These are phyloP conservation scores for Stagonosporopsis chrysanthemi DNA, from an alignment of 2,329 filamentous ascomycete species.

Conservation along the genomic window DNA sequence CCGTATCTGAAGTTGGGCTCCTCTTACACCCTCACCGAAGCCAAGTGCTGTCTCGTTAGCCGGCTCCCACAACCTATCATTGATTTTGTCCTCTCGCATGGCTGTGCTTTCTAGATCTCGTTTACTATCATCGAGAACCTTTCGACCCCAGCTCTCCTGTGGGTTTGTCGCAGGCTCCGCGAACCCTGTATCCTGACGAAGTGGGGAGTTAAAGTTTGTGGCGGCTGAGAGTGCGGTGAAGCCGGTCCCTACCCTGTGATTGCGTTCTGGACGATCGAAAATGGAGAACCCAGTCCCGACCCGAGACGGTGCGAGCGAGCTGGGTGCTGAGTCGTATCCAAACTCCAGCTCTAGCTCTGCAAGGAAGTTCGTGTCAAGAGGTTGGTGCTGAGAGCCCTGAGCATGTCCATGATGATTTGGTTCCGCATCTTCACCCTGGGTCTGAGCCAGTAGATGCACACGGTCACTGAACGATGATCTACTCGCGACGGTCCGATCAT, in stretches of 20 bases:
- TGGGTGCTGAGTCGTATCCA: conserved; percentile 35
- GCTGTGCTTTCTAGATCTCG: conserved; percentile 21
- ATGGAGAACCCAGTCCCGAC: conserved; percentile 39
- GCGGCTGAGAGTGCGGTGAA: conserved; percentile 34
- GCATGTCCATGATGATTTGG: conserved; percentile 14
- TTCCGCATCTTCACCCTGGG: conserved; percentile 18
- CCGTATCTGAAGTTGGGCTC: conserved; percentile 19
- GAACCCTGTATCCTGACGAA: conserved; percentile 49
- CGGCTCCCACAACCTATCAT: conserved; percentile 37
- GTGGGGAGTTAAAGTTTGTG: conserved; percentile 37
- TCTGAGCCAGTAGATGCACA: conserved; percentile 38
- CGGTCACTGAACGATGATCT: conserved; percentile 47
- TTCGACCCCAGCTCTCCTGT: conserved; percentile 36
- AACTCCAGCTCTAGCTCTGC: conserved; percentile 44
- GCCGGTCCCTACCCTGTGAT: conserved; percentile 25
- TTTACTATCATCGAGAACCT: conserved; percentile 36
- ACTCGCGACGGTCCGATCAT: conserved; percentile 31
- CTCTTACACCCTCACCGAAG: conserved; percentile 28
- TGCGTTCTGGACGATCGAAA: conserved; percentile 29
- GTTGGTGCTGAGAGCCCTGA: conserved; percentile 22
- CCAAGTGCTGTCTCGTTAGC: conserved; percentile 29
- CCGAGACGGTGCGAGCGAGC: conserved; percentile 34
- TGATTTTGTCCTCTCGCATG: conserved; percentile 31
- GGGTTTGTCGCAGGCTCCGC: conserved; percentile 28
- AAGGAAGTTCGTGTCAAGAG: conserved; percentile 32